Percentiles rank a stretch among this genome's conserved stretches.
Conservation (phyloP, 2,329 filamentous ascomycete genomes). For the Colletotrichum gloeosporioides region DNA sequence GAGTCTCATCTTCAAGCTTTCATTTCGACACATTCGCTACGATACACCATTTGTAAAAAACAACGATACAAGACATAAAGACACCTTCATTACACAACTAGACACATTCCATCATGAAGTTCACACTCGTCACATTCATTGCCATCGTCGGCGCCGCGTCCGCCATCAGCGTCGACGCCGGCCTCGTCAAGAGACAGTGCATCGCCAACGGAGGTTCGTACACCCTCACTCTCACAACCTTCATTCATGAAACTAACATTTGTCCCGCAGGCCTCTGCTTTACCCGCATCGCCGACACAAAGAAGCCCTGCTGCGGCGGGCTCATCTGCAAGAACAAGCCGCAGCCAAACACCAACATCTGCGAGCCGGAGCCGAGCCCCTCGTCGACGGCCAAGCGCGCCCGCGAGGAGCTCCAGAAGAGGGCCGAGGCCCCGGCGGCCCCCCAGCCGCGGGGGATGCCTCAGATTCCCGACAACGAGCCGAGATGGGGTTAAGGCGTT, state of each 20-base stretch:
- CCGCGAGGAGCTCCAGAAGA: not conserved
- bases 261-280: not conserved
- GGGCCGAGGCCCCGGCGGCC: not conserved
- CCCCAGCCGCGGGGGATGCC: not conserved
- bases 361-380: not conserved
- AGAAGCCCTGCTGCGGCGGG: conserved; percentile 10
- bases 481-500: not conserved
- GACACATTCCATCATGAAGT: not conserved
- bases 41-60: not conserved
- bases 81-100: not conserved
- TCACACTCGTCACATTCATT: not conserved
- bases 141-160: not conserved
- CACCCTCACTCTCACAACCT: not conserved
- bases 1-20: not conserved
- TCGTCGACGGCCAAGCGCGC: not conserved
- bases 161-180: conserved; percentile 7
- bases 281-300: not conserved
- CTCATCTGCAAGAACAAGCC: conserved; percentile 1
- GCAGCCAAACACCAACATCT: not conserved
- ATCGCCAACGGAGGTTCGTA: not conserved
- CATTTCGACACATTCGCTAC: not conserved
- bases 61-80: not conserved
- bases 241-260: not conserved
- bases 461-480: not conserved
- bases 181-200: conserved; percentile 10